Percentiles rank a stretch among this genome's conserved stretches.
Conservation (phyloP, 441 rosid species). For the Syzygium malaccense region DNA sequence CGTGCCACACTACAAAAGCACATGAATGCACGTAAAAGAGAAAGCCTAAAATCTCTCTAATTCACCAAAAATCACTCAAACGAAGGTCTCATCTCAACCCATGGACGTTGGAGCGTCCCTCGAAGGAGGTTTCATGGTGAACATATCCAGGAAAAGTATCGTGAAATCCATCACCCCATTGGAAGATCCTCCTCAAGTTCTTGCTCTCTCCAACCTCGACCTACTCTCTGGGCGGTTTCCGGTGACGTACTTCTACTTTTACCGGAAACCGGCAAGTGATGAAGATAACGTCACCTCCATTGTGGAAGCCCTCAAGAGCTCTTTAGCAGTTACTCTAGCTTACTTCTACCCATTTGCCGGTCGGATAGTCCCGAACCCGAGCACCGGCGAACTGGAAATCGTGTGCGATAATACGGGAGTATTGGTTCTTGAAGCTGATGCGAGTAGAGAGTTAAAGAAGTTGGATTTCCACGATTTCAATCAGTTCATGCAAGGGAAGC, state of each 20-base stretch:
- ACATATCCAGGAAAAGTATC: constrained; percentile 24
- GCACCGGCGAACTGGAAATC: constrained; percentile 46
- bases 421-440: constrained; percentile 45
- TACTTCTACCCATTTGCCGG: constrained; percentile 73
- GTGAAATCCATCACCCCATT: constrained; percentile 32
- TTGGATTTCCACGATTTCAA: constrained; percentile 57
- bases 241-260: constrained; percentile 71
- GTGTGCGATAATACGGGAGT: constrained; percentile 68
- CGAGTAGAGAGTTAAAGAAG: constrained; percentile 31
- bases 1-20: neutral
- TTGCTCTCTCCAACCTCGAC: constrained; percentile 75
- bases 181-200: constrained; percentile 9
- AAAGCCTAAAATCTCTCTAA: neutral
- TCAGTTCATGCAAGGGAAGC: constrained; percentile 36
- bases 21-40: neutral
- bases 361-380: constrained; percentile 38
- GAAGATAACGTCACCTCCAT: constrained; percentile 13
- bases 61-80: neutral
- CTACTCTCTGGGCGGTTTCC: constrained; percentile 86
- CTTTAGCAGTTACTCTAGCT: constrained; percentile 46
- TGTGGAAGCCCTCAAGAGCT: constrained; percentile 29
- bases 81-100: neutral
- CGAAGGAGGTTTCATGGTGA: constrained; percentile 11
- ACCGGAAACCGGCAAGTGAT: constrained; percentile 17
- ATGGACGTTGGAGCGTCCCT: neutral